Conservation (phyloP, 352 stramenopile genomes). For the Phytophthora sojae region DNA sequence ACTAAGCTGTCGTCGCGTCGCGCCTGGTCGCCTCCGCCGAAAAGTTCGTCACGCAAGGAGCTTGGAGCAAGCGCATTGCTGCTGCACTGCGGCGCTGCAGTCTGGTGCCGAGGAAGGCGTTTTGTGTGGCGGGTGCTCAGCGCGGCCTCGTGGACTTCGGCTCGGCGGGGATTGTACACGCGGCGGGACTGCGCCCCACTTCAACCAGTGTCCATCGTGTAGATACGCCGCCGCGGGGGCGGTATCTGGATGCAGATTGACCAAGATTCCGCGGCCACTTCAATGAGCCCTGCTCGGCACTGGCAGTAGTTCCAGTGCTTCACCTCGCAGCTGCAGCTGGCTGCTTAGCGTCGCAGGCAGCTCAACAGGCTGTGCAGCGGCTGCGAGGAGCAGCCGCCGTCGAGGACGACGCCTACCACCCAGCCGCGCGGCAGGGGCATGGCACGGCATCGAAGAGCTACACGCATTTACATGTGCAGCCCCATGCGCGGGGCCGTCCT, state of each 20-base stretch:
- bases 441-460: too few species aligned
- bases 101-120: neutral
- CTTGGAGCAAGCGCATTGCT: neutral
- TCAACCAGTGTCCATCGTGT: conserved; percentile 4
- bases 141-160: neutral
- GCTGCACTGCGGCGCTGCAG: neutral
- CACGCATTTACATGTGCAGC: too few species aligned
- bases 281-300: neutral
- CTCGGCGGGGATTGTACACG: neutral
- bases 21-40: neutral
- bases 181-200: neutral
- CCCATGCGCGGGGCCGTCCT: conserved; percentile 5
- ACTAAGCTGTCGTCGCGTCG: conserved; percentile 4
- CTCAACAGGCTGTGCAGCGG: neutral
- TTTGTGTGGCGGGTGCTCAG: neutral
- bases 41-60: neutral
- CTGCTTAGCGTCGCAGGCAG: neutral
- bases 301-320: neutral
- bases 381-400: conserved; percentile 11
- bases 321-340: neutral
- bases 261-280: neutral
- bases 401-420: neutral
- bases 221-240: conserved; percentile 9
- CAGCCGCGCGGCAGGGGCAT: neutral
- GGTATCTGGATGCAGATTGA: conserved; percentile 16